Base-by-base conservation (phyloP, 345 rosid genomes). In the Gossypium anomalum region DNA sequence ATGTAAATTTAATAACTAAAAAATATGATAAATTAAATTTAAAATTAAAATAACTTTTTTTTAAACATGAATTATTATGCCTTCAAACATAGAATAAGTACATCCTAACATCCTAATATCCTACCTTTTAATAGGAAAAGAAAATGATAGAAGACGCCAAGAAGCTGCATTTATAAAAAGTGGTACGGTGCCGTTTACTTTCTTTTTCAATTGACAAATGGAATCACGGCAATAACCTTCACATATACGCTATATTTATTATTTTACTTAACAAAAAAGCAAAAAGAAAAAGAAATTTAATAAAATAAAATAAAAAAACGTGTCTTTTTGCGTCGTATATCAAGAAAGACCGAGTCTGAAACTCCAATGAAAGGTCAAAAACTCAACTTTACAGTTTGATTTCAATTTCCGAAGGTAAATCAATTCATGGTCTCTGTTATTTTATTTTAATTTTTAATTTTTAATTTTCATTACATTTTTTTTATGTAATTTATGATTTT, bases 401-500 rank as follows among this genome's bases (percentile, higher is more conserved):
- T 27, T 22, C 20, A 11, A 13, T 20, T 69, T 74, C 38, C 43
- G 0, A 74, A 77, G 80, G 83, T 80, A 23, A 12, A 65, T 3
- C 34, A 19, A 68, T 58, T 19, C 52, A 58, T 53, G 49, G 19
- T 55, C 0, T 63, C n/a, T 59, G 25, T 74, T 0, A 62, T 47
- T 41, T 20, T 51, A 2, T 51, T 20, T 57, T 23, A 22, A 0
- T 22, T 23, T 23, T 23, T 19, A 6, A n/a, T 19, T 2, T 55
- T 55, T 19, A 55, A n/a, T 55, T 55, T 55, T 55, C 20, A 53
- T 41, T 72, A n/a, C 23, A 3, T 41, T 7, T 67, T n/a, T 66
- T 47, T 2, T 19, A 11, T 45, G 15, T 44, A 19, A 23, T 47
- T 47, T 19, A 4, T 47, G 55, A 47, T 66, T 44, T 20, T n/a